Percentiles rank a stretch among this genome's conserved stretches.
phyloP scores from a whole-genome alignment of 163 green algal species.

The Scenedesmus sp. region DNA sequence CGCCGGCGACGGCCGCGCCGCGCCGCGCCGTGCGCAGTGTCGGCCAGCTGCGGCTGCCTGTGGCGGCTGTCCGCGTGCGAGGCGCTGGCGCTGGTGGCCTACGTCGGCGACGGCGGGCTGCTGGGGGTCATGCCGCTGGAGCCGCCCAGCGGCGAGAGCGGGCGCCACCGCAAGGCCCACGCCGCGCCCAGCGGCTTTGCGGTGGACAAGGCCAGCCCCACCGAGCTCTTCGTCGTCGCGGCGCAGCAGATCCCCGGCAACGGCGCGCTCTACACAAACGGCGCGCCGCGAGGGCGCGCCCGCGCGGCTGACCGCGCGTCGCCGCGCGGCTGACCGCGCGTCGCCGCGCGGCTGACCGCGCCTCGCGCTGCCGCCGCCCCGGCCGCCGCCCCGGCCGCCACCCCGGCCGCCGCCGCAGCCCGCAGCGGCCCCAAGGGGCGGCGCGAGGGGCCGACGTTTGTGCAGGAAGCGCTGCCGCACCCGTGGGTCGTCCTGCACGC shows the following conservation, averaged over 20 bases:
- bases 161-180: conserved; percentile 30
- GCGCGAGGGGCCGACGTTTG: conserved; percentile 10
- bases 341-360: no score
- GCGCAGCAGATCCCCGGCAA: conserved; percentile 34
- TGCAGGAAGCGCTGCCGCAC: conserved; percentile 32
- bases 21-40: conserved; percentile 1
- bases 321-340: no score
- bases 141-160: conserved; percentile 19
- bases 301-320: no score
- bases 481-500: conserved; percentile 36
- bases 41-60: conserved; percentile 25
- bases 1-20: no score
- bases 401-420: neutral
- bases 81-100: conserved; percentile 19
- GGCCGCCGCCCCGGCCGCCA: neutral
- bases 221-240: conserved; percentile 38
- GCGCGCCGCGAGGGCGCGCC: no score
- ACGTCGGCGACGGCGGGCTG: conserved; percentile 31
- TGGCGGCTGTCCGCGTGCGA: conserved; percentile 7
- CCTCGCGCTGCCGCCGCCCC: conserved; percentile 3
- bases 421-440: neutral
- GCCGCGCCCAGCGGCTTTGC: conserved; percentile 32
- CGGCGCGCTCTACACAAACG: conserved; percentile 21
- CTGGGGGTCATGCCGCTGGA: conserved; percentile 31
- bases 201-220: conserved; percentile 15